These are phyloP conservation scores for Vanrija sp. DNA, from an alignment of 1,284 basidiomycete genomes.

Conservation along the genomic window DNA sequence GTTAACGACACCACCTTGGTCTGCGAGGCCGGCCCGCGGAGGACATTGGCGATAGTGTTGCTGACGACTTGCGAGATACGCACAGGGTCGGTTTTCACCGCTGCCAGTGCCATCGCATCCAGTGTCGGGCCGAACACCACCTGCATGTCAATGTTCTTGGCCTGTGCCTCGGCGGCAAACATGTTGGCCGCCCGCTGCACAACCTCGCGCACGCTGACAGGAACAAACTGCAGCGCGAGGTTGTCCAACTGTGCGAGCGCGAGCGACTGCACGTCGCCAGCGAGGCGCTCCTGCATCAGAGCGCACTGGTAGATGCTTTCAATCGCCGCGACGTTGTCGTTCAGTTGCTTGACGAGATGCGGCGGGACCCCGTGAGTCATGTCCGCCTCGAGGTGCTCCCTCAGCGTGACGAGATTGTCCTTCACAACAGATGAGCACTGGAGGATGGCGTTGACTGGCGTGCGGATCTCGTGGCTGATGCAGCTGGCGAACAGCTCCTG, in stretches of 20 bases:
- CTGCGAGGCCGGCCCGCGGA: slow-evolving; percentile 2
- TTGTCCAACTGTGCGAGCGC: slow-evolving; percentile 47
- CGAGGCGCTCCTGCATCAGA: slow-evolving; percentile 50
- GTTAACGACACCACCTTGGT: too few relatives aligned
- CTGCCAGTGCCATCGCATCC: neutral
- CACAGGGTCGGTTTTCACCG: slow-evolving; percentile 32
- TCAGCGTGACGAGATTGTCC: slow-evolving; percentile 28
- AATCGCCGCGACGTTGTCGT: slow-evolving; percentile 38
- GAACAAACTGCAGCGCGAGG: slow-evolving; percentile 26
- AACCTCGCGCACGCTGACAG: slow-evolving; percentile 32
- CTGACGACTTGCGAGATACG: slow-evolving; percentile 35
- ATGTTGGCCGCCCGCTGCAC: slow-evolving; percentile 24
- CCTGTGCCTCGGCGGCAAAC: slow-evolving; percentile 25
- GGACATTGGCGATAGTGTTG: slow-evolving; percentile 28
- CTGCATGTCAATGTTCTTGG: slow-evolving; percentile 20
- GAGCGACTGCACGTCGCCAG: slow-evolving; percentile 48
- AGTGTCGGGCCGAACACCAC: slow-evolving; percentile 19
- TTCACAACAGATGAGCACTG: slow-evolving; percentile 32
- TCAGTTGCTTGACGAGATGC: slow-evolving; percentile 31
- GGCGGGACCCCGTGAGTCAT: slow-evolving; percentile 21
- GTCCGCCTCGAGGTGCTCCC: slow-evolving; percentile 25
- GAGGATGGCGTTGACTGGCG: slow-evolving; percentile 30
- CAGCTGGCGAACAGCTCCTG: slow-evolving; percentile 35
- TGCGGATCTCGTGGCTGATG: slow-evolving; percentile 34
- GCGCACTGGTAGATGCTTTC: slow-evolving; percentile 44